Conservation (phyloP, 371 early-diverging fungal genomes). For the Mortierella sp. region DNA sequence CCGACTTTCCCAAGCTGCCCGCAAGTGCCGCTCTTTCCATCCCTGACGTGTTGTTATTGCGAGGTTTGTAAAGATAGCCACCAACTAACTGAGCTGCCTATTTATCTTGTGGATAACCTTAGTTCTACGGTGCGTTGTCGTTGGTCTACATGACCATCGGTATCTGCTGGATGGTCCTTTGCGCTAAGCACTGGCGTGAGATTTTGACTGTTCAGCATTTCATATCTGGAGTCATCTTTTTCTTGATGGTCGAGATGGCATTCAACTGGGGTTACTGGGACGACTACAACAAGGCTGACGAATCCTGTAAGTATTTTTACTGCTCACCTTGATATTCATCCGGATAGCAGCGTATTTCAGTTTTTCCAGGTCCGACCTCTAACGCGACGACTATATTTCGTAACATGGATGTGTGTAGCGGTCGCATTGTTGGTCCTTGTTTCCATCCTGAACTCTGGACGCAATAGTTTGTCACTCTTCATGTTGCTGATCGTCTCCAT, state of each 20-base stretch:
- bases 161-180: slow-evolving; percentile 80
- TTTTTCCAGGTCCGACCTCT: not conserved
- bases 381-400: not conserved
- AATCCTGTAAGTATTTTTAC: slow-evolving; percentile 61
- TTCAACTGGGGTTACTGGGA: slow-evolving; percentile 91
- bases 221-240: slow-evolving; percentile 85
- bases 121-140: slow-evolving; percentile 79
- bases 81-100: not conserved
- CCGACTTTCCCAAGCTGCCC: slow-evolving; percentile 89
- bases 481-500: slow-evolving; percentile 95
- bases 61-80: not conserved
- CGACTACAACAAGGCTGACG: slow-evolving; percentile 79
- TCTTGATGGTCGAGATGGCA: slow-evolving; percentile 91
- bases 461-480: slow-evolving; percentile 94
- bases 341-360: slow-evolving; percentile 8
- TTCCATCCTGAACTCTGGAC: slow-evolving; percentile 88
- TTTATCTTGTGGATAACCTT: slow-evolving; percentile 15
- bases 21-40: slow-evolving; percentile 55
- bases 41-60: not conserved
- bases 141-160: slow-evolving; percentile 82
- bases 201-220: slow-evolving; percentile 92
- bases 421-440: slow-evolving; percentile 71
- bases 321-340: not conserved
- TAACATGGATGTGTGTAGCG: slow-evolving; percentile 55
- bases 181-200: slow-evolving; percentile 87